Base-by-base conservation (phyloP, 2,329 filamentous ascomycete species). In the Sporothrix inflata region DNA sequence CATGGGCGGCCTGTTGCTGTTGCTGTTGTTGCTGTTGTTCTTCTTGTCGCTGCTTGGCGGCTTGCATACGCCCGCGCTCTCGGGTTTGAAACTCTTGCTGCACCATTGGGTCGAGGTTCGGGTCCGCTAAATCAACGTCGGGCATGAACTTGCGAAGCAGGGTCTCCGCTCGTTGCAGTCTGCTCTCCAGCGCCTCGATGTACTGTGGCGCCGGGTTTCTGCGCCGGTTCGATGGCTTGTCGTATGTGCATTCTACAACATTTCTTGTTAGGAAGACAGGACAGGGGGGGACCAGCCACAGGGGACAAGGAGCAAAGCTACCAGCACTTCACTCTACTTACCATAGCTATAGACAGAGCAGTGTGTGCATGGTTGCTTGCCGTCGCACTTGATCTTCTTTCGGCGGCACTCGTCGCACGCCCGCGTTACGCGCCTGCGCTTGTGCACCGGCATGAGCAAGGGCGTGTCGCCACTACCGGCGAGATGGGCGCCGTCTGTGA, bases 281-380 rank as follows among this genome's bases (percentile, higher is more conserved):
- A 12, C 30, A 21, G 19, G 30, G 38, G 4, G 7, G 60, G 14
- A 3, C 27, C 38, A 2, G 38, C 14, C 38, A 5, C 21, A 6
- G 21, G 11, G 38, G 19, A 49, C 14, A 2, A 34, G 47, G 7
- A 42, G 12, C 12, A n/a, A n/a, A 63, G n/a, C 30, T 49, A 51
- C 40, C 40, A 69, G 7, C 16, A 11, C 6, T n/a, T 16, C 38
- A 7, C 1, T 12, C 16, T 4, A 21, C 72, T 47, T 47, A 75
- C 96, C 95, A 85, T 99, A 99, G 80, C 94, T 98, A 82, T 99
- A 99, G 67, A 98, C 94, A 12, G 94, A 97, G 81, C 96, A 99
- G 82, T 98, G 96, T 0, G 94, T 98, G 82, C 93, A 96, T 11
- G 93, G 93, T 79, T 94, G 92, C 81, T 94, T 94, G 76, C 92